phyloP scores from a whole-genome alignment of 768 basidiomycete species.

The Hysterangium stoloniferum region DNA sequence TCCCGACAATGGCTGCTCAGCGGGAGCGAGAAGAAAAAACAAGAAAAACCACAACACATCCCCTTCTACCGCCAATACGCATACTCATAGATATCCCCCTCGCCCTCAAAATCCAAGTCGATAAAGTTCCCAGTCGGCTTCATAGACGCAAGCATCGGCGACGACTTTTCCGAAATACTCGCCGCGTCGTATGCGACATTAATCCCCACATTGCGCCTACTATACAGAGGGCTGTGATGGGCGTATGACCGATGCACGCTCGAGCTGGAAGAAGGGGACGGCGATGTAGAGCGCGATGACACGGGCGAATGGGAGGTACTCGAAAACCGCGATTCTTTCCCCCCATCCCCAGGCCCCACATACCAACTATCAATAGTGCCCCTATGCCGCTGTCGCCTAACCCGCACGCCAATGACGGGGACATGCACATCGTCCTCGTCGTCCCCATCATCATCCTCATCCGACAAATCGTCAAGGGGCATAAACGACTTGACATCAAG shows the following conservation, averaged over 20 bases:
- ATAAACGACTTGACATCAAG: slow-evolving; percentile 17
- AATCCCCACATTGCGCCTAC: no score
- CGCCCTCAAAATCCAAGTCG: neutral
- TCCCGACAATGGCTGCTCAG: neutral
- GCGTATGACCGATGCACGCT: no score
- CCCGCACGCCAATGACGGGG: neutral
- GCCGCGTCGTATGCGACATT: no score
- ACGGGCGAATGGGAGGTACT: no score
- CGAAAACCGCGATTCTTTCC: no score
- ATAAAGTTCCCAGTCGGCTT: neutral
- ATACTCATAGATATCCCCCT: neutral
- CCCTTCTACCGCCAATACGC: neutral
- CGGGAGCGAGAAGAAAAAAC: neutral
- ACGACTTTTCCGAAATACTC: no score
- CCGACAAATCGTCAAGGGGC: slow-evolving; percentile 54
- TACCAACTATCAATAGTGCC: neutral
- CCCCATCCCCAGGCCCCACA: no score
- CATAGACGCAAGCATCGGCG: no score
- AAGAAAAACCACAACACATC: neutral
- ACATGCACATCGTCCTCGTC: slow-evolving; percentile 6
- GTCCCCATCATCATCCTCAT: slow-evolving; percentile 52
- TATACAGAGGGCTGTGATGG: no score
- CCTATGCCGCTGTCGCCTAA: neutral
- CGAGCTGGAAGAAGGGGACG: neutral
- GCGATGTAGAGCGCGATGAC: neutral